Conservation (phyloP, 2,329 filamentous ascomycete genomes). For the Botrytis aclada region DNA sequence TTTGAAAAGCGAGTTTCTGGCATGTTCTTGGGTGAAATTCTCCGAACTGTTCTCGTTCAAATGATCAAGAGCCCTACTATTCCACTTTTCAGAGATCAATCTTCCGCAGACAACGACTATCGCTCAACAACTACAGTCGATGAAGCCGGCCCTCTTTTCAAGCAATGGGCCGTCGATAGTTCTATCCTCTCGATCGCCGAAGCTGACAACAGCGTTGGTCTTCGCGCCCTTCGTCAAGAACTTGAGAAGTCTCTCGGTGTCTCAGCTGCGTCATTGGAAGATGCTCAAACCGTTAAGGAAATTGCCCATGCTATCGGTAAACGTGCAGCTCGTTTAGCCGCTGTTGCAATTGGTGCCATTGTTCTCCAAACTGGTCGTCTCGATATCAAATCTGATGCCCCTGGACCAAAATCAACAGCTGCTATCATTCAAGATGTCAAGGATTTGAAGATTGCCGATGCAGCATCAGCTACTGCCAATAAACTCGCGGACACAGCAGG, state of each 20-base stretch:
- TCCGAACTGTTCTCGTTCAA: constrained; percentile 71
- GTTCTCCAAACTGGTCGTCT: constrained; percentile 78
- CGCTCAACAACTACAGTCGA: constrained; percentile 67
- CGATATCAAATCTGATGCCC: constrained; percentile 34
- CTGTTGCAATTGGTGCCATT: constrained; percentile 82
- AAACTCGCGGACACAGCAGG: constrained; percentile 33
- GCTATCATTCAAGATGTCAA: constrained; percentile 33
- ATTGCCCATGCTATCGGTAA: constrained; percentile 81
- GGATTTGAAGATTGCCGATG: constrained; percentile 29
- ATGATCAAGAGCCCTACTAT: constrained; percentile 66
- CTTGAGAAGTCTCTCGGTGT: constrained; percentile 75
- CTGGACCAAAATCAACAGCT: constrained; percentile 28
- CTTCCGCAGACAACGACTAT: constrained; percentile 68
- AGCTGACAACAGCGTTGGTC: constrained; percentile 69
- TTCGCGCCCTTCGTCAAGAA: constrained; percentile 71
- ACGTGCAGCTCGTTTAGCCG: constrained; percentile 82
- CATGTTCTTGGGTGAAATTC: constrained; percentile 96
- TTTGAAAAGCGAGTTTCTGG: constrained; percentile 98
- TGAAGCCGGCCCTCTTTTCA: constrained; percentile 64
- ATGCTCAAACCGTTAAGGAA: constrained; percentile 82
- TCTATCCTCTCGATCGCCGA: constrained; percentile 85
- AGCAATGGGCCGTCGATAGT: constrained; percentile 87
- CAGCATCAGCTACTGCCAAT: constrained; percentile 29
- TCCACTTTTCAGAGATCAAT: constrained; percentile 72
- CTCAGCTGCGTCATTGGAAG: constrained; percentile 72